Conservation (phyloP, 2,329 filamentous ascomycete genomes). For the Claviceps digitariae region DNA sequence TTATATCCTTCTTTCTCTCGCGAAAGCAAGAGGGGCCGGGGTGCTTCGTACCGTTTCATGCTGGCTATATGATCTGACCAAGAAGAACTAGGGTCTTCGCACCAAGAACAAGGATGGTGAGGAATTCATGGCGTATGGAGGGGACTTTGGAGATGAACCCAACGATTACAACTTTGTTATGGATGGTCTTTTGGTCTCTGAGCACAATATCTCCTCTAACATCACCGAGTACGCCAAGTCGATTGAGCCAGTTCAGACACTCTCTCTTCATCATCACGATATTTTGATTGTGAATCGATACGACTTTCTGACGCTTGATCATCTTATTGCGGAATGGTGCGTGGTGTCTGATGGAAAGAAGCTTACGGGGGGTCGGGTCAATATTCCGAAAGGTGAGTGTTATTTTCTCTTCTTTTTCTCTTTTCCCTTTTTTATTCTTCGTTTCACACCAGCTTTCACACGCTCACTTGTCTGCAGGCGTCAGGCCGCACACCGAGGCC, state of each 20-base stretch:
- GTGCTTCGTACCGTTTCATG: neutral
- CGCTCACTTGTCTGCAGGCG: slow-evolving; percentile 13
- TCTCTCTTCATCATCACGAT: slow-evolving; percentile 26
- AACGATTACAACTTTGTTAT: slow-evolving; percentile 48
- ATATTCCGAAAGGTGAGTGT: slow-evolving; percentile 27
- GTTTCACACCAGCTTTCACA: neutral
- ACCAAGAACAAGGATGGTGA: slow-evolving; percentile 27
- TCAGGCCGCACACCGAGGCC: slow-evolving; percentile 29
- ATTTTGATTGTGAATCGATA: slow-evolving; percentile 39
- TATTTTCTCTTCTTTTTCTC: neutral
- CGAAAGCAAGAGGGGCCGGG: neutral
- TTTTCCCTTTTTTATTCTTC: neutral
- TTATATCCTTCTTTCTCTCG: neutral
- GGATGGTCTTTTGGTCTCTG: slow-evolving; percentile 34
- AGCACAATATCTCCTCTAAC: slow-evolving; percentile 38
- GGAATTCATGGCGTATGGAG: slow-evolving; percentile 43
- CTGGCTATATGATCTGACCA: neutral
- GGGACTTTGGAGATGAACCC: slow-evolving; percentile 47
- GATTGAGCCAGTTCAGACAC: slow-evolving; percentile 43
- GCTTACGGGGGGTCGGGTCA: slow-evolving; percentile 20
- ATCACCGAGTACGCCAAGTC: slow-evolving; percentile 42
- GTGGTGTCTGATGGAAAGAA: slow-evolving; percentile 25
- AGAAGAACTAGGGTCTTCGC: slow-evolving; percentile 21
- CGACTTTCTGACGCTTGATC: slow-evolving; percentile 38
- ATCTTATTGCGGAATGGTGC: slow-evolving; percentile 31